Evolutionary conservation across 805 yeast species (phyloP), one percentile per base, ranked within the genome.

Genomic region (Cyberlindnera americana): DNA sequence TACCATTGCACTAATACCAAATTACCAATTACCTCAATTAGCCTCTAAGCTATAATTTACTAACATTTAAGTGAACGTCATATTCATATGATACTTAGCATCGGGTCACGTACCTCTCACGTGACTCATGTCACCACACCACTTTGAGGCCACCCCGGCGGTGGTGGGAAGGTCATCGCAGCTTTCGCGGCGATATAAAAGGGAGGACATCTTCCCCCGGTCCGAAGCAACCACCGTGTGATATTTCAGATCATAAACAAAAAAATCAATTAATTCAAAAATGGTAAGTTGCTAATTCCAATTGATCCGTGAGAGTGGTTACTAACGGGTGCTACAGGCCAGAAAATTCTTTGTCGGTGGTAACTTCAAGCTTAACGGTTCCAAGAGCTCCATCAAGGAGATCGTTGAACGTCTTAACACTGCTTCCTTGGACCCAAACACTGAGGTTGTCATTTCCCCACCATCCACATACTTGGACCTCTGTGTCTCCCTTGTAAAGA

Each of bases 281-380:
- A 29, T 29, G 33, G 32, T 29, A 29, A 7, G 27, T 12, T 9
- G n/a, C 6, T 6, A 6, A 6, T 6, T 10, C 27, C 9, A 25
- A 9, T 25, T 8, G 21, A 21, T 17, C 6, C 15, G 18, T 7
- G 17, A 14, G 27, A 12, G 6, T 25, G n/a, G 12, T 25, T 25
- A n/a, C 27, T n/a, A 12, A 10, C 27, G n/a, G 18, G n/a, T 12
- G 27, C 32, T 11, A 15, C 14, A 48, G 95, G 81, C 95, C 65
- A 85, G 95, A 72, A 78, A 75, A 69, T 93, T 91, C 74, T 90
- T 93, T 69, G 96, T 93, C 63, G 99, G 99, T 59, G 99, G 99
- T 62, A 93, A 93, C 89, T 91, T 93, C 80, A 93, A 93, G 72
- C 83, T 93, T 87, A 93, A 93, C 78, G 99, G 99, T 65, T 72